Evolutionary conservation across 2,329 filamentous ascomycete genomes (phyloP).

Genomic region (Sclerotinia glacialis): DNA sequence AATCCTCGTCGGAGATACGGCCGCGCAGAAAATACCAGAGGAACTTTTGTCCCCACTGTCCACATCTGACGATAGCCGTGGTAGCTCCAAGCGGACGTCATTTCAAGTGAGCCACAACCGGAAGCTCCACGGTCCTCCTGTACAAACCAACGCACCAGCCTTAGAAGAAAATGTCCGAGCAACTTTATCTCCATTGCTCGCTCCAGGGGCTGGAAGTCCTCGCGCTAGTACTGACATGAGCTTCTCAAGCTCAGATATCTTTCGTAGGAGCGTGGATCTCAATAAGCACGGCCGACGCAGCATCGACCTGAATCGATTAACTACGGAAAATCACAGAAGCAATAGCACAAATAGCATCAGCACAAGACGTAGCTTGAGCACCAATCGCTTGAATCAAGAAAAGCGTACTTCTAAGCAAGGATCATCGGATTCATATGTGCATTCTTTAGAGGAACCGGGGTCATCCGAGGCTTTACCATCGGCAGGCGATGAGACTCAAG

Average conservation of each 20-base stretch:
- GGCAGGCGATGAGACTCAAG: conserved; percentile 67
- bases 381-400: conserved; percentile 49
- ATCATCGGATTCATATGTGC: conserved; percentile 72
- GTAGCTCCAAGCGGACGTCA: conserved; percentile 33
- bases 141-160: conserved; percentile 32
- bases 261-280: conserved; percentile 52
- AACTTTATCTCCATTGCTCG: conserved; percentile 53
- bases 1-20: conserved; percentile 39
- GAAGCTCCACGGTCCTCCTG: conserved; percentile 26
- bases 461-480: conserved; percentile 69
- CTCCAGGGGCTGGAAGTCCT: conserved; percentile 46
- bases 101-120: conserved; percentile 28
- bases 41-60: conserved; percentile 32
- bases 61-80: conserved; percentile 27
- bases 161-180: conserved; percentile 59
- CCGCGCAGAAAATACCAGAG: conserved; percentile 38
- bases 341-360: conserved; percentile 49
- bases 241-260: conserved; percentile 54
- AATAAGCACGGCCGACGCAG: conserved; percentile 45
- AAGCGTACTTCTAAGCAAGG: conserved; percentile 54
- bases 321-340: conserved; percentile 54
- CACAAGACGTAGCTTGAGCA: conserved; percentile 52
- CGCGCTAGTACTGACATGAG: conserved; percentile 53
- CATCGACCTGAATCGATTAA: conserved; percentile 49
- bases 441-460: conserved; percentile 70